Base-by-base conservation (phyloP, 2,329 filamentous ascomycete genomes). In the Taxawa tesnikishii region DNA sequence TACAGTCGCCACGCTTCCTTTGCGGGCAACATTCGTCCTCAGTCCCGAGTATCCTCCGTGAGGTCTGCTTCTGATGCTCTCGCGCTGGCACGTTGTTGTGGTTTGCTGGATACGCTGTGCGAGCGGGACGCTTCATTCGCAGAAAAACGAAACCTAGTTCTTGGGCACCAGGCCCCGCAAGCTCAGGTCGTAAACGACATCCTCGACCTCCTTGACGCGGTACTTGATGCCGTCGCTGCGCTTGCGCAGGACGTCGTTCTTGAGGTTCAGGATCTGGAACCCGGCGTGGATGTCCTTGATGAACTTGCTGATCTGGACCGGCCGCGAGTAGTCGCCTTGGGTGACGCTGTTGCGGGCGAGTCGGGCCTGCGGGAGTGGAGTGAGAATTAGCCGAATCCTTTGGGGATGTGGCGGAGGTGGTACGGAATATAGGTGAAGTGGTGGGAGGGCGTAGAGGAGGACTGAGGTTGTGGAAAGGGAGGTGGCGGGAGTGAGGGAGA, bases 251-350 rank as follows among this genome's bases (percentile, higher is more conserved):
- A 77, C 76, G 55, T 98, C 90, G 49, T 98, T 98, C 69, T 96
- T 96, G 45, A 98, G 67, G 55, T 98, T 98, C 44, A 98, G 72
- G 44, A 96, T 74, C 68, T 96, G 90, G 62, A 98, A 98, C 11
- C 88, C 90, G 3, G 87, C 83, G 48, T 94, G 88, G 23, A 98
- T 62, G 51, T 96, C 87, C 63, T 94, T 94, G 63, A 94, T 77
- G 54, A 96, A 96, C 42, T 75, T 72, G 54, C 81, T 83, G 56
- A 96, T 94, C 53, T 82, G 76, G 33, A 94, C 68, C 12, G 90
- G 90, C 38, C 90, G 73, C 36, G 73, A 68, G 48, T 87, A 85
- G 58, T 98, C 87, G 37, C 85, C 85, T 23, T 94, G 66, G 1
- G 88, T 94, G 43, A 98, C 90, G 4, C 83, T 80, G 60, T 98